Base-by-base conservation (phyloP, 1,284 basidiomycete genomes). In the Boletus semigastroideus region DNA sequence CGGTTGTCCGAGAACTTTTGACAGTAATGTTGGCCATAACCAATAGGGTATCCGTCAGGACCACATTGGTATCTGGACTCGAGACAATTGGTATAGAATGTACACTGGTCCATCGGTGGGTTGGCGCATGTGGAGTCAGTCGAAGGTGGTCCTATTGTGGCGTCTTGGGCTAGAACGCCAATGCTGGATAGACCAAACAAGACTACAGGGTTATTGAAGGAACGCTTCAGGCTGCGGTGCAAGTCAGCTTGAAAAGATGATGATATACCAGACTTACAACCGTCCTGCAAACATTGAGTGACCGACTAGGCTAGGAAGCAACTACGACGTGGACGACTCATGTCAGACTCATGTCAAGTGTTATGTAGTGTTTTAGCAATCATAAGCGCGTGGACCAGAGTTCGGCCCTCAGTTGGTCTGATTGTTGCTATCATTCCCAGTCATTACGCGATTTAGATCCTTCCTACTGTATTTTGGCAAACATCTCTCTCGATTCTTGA, bases 401-500 rank as follows among this genome's bases (percentile, higher is more conserved):
- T 16, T 8, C 33, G 5, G 31, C 4, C 2, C 1, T 5, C 30
- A 5, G 10, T 31, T 31, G 30, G 30, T 31, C 6, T 4, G 12
- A 11, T 31, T 13, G 30, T n/a, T n/a, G n/a, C n/a, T n/a, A n/a
- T n/a, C n/a, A n/a, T n/a, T n/a, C n/a, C n/a, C n/a, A n/a, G n/a
- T n/a, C n/a, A n/a, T n/a, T n/a, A n/a, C n/a, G n/a, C n/a, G n/a
- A n/a, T n/a, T n/a, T n/a, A n/a, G n/a, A n/a, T n/a, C n/a, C n/a
- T n/a, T 19, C 25, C 34, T 45, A 66, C 48, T 63, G 65, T 22
- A 66, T 42, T 45, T 53, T 66, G 11, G 55, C 48, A 51, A 90
- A 89, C 78, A 83, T 84, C 42, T 76, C 73, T 62, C 78, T 82
- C 38, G 83, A 82, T 49, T 74, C 65, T 51, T 80, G 78, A 25